These are phyloP conservation scores for Saraca asoca DNA, from an alignment of 331 rosid species.

Conservation along the genomic window DNA sequence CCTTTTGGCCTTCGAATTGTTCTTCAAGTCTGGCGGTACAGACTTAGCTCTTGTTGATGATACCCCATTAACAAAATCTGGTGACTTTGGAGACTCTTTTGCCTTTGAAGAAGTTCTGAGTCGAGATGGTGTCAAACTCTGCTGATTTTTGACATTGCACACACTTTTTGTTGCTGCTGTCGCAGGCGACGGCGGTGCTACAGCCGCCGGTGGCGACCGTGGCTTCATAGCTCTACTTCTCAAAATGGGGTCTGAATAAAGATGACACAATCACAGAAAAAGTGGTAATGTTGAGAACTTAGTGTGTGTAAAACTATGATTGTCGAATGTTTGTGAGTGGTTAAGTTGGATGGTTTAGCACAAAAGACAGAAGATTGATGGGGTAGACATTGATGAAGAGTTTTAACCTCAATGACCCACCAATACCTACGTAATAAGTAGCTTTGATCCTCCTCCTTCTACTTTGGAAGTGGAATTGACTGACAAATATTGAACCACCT, in stretches of 20 bases:
- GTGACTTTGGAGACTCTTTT: constrained; percentile 55
- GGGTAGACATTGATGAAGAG: constrained; percentile 40
- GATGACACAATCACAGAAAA: constrained; percentile 24
- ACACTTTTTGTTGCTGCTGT: constrained; percentile 30
- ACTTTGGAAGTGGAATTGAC: constrained; percentile 9
- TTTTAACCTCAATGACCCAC: constrained; percentile 32
- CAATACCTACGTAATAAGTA: background rate
- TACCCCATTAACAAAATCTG: constrained; percentile 32
- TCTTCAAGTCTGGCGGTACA: constrained; percentile 52
- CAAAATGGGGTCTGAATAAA: constrained; percentile 35
- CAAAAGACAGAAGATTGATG: constrained; percentile 37
- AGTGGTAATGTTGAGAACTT: constrained; percentile 5
- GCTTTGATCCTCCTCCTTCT: constrained; percentile 8
- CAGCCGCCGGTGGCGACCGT: constrained; percentile 33
- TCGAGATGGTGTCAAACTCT: constrained; percentile 46
- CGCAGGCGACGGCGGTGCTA: constrained; percentile 12
- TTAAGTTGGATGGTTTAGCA: background rate
- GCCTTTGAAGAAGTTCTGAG: constrained; percentile 54
- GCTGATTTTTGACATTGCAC: constrained; percentile 45
- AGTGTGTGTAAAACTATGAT: constrained; percentile 1
- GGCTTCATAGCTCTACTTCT: constrained; percentile 42
- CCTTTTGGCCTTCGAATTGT: constrained; percentile 51
- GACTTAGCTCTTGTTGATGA: constrained; percentile 52
- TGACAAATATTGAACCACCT: constrained; percentile 1
- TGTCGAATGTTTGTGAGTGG: background rate